Evolutionary conservation across 1,139 yeast genomes (phyloP).

Genomic region (Blastobotrys raffinosifermentans): DNA sequence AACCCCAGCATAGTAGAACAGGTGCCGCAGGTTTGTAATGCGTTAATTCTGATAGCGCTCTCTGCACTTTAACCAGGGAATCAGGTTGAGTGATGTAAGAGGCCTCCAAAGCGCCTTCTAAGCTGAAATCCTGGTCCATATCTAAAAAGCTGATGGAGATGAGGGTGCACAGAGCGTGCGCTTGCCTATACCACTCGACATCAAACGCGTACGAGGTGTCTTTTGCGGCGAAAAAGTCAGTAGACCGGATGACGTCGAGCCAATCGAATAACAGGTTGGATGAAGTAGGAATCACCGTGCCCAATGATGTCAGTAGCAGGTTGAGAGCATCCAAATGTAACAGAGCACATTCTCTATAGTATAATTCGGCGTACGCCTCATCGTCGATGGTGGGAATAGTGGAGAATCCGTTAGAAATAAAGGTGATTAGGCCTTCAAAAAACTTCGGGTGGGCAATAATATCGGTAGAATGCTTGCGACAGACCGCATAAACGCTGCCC

Average conservation of each 20-base stretch:
- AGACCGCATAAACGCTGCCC: too few species aligned
- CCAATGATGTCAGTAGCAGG: slow-evolving; percentile 25
- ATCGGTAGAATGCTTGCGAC: slow-evolving; percentile 20
- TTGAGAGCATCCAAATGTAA: slow-evolving; percentile 23
- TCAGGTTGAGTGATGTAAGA: slow-evolving; percentile 43
- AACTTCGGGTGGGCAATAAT: slow-evolving; percentile 21
- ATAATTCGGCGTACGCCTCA: slow-evolving; percentile 9
- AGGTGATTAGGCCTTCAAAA: slow-evolving; percentile 16
- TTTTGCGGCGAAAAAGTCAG: slow-evolving; percentile 35
- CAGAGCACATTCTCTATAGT: slow-evolving; percentile 12
- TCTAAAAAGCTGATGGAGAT: slow-evolving; percentile 30
- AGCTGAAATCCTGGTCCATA: slow-evolving; percentile 27
- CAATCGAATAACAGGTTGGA: slow-evolving; percentile 40
- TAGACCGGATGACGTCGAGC: slow-evolving; percentile 48
- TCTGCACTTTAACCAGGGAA: slow-evolving; percentile 40
- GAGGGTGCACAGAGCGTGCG: slow-evolving; percentile 21
- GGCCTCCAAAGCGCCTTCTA: slow-evolving; percentile 19
- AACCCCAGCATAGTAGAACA: slow-evolving; percentile 65
- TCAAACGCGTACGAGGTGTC: slow-evolving; percentile 35
- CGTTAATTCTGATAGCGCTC: slow-evolving; percentile 25
- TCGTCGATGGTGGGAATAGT: slow-evolving; percentile 12
- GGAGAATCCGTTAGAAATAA: slow-evolving; percentile 14
- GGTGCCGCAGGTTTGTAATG: slow-evolving; percentile 41
- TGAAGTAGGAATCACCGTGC: slow-evolving; percentile 25
- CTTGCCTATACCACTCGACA: slow-evolving; percentile 36